Percentiles rank a stretch among this genome's conserved stretches.
phyloP scores from a whole-genome alignment of 768 basidiomycete genomes.

The Psilocybe subaeruginosa region DNA sequence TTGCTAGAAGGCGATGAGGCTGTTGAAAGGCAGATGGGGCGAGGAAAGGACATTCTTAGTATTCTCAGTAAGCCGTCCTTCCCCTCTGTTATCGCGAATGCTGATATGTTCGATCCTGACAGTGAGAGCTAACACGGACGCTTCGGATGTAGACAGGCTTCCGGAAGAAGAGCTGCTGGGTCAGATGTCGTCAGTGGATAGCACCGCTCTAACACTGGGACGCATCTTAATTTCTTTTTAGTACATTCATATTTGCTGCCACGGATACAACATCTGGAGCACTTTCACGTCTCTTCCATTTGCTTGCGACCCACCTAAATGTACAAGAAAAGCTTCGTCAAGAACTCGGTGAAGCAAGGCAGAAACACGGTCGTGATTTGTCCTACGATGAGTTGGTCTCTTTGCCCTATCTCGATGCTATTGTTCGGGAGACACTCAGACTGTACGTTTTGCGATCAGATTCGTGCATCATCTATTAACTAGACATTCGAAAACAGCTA shows the following conservation, averaged over 20 bases:
- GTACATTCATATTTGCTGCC: constrained; percentile 28
- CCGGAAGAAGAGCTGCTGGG: constrained; percentile 40
- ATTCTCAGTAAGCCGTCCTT: neutral
- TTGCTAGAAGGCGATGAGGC: constrained; percentile 35
- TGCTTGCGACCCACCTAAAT: too few species aligned
- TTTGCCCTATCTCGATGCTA: constrained; percentile 35
- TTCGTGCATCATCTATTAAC: neutral
- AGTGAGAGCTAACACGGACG: constrained; percentile 46
- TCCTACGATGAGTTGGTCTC: constrained; percentile 30
- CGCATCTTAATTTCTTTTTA: constrained; percentile 1
- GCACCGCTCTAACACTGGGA: too few species aligned
- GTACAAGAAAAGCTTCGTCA: constrained; percentile 12
- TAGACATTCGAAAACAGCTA: constrained; percentile 7
- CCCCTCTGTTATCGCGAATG: too few species aligned
- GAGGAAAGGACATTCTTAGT: neutral
- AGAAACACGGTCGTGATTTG: constrained; percentile 21
- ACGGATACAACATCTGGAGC: constrained; percentile 19
- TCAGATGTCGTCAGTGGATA: constrained; percentile 32
- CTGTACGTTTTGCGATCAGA: constrained; percentile 17
- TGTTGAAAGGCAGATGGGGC: neutral
- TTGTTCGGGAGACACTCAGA: constrained; percentile 36
- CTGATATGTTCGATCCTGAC: neutral
- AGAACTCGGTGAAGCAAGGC: constrained; percentile 27
- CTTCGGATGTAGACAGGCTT: constrained; percentile 31
- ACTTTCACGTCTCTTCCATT: too few species aligned